These are phyloP conservation scores for Oidium heveae DNA, from an alignment of 2,329 filamentous ascomycete genomes.

Conservation along the genomic window DNA sequence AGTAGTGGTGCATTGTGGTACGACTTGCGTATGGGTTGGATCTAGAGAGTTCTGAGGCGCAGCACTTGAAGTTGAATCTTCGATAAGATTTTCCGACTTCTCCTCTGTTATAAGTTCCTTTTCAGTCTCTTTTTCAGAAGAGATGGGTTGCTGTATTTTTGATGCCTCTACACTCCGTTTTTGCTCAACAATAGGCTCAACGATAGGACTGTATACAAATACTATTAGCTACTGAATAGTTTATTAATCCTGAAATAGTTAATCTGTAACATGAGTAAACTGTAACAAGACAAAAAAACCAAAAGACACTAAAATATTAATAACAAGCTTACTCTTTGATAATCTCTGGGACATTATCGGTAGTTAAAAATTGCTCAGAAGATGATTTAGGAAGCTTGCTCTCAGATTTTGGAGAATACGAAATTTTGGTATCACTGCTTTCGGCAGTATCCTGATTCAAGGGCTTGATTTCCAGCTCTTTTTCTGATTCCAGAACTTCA, in stretches of 20 bases:
- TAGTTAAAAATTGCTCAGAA: too few species aligned
- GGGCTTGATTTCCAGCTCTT: background rate
- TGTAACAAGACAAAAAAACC: too few species aligned
- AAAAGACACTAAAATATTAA: too few species aligned
- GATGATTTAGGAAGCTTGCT: background rate
- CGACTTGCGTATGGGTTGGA: slow-evolving; percentile 4
- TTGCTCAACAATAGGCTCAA: too few species aligned
- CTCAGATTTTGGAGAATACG: background rate
- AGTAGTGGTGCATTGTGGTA: slow-evolving; percentile 5
- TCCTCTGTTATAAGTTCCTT: slow-evolving; percentile 44
- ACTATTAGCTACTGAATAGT: too few species aligned
- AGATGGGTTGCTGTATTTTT: slow-evolving; percentile 38
- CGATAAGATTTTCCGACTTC: slow-evolving; percentile 16
- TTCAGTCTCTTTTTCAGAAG: slow-evolving; percentile 53
- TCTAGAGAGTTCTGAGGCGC: background rate
- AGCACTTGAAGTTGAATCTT: slow-evolving; percentile 11
- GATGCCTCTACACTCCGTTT: slow-evolving; percentile 45
- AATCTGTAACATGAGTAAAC: too few species aligned
- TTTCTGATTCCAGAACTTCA: background rate
- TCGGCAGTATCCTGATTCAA: background rate
- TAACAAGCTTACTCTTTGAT: too few species aligned
- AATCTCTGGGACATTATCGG: too few species aligned
- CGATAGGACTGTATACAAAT: slow-evolving; percentile 28
- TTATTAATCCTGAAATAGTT: too few species aligned
- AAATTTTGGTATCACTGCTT: background rate